These are phyloP conservation scores for Penicillium capsulatum DNA, from an alignment of 2,329 filamentous ascomycete genomes.

Conservation along the genomic window DNA sequence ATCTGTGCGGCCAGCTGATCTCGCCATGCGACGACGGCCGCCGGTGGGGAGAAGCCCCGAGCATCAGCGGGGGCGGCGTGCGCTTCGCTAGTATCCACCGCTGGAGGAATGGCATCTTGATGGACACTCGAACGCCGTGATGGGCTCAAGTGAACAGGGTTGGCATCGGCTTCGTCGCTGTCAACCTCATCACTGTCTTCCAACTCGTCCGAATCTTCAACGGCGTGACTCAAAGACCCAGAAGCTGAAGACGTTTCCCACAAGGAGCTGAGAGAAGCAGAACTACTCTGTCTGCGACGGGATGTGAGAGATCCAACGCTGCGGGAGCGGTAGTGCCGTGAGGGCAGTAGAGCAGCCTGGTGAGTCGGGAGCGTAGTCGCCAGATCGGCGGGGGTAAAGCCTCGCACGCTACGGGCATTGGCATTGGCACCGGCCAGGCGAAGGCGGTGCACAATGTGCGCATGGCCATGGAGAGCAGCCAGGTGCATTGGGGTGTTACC, in stretches of 20 bases:
- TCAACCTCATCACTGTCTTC: constrained; percentile 26
- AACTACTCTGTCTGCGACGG: constrained; percentile 58
- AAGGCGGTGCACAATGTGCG: constrained; percentile 70
- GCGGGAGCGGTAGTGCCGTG: constrained; percentile 61
- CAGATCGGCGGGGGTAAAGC: constrained; percentile 67
- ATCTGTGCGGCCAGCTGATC: constrained; percentile 70
- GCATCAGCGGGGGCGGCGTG: constrained; percentile 24
- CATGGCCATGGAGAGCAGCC: constrained; percentile 70
- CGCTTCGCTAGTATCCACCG: constrained; percentile 25
- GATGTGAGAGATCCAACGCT: constrained; percentile 57
- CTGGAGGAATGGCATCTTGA: constrained; percentile 27
- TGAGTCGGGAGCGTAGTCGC: constrained; percentile 62
- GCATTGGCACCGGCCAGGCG: constrained; percentile 70
- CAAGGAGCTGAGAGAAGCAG: constrained; percentile 62
- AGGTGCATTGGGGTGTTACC: constrained; percentile 81
- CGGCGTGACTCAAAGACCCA: constrained; percentile 44
- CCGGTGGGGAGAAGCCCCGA: constrained; percentile 50
- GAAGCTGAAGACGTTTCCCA: constrained; percentile 56
- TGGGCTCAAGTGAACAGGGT: constrained; percentile 24
- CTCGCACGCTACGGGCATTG: constrained; percentile 63
- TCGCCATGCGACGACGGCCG: constrained; percentile 64
- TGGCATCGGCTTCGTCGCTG: constrained; percentile 20
- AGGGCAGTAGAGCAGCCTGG: constrained; percentile 59
- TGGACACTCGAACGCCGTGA: constrained; percentile 38
- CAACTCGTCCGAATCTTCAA: constrained; percentile 38